These are phyloP conservation scores for Extremus antarcticus DNA, from an alignment of 495 filamentous ascomycete species.

Conservation along the genomic window DNA sequence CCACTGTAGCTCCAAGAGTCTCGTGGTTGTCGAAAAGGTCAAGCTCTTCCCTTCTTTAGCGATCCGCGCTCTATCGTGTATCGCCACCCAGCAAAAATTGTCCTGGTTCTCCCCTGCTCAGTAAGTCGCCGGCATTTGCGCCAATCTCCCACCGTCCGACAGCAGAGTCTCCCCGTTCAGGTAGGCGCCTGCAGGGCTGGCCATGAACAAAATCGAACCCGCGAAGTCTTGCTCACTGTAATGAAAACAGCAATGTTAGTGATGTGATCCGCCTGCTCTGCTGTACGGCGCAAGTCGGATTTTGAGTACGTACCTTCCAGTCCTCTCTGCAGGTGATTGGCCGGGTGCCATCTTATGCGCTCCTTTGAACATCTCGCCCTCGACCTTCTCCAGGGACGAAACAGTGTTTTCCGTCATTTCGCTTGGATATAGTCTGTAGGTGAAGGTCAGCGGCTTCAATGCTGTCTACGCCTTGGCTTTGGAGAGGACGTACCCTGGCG, in stretches of 20 bases:
- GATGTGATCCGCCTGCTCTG: too few species aligned
- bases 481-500: neutral
- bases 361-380: conserved; percentile 8
- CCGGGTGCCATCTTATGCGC: conserved; percentile 12
- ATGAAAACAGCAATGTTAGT: too few species aligned
- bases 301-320: conserved; percentile 16
- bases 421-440: conserved; percentile 15
- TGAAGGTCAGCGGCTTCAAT: neutral
- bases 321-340: conserved; percentile 23
- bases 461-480: too few species aligned
- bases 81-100: too few species aligned
- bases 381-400: conserved; percentile 7
- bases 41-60: too few species aligned
- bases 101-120: too few species aligned
- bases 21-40: too few species aligned
- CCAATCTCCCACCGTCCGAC: conserved; percentile 30
- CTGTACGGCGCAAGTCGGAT: too few species aligned
- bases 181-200: conserved; percentile 27
- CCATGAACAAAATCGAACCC: conserved; percentile 30
- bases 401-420: conserved; percentile 14
- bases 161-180: conserved; percentile 29
- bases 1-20: too few species aligned
- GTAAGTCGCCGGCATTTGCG: conserved; percentile 24
- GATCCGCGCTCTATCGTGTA: too few species aligned
- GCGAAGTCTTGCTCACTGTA: conserved; percentile 31